Evolutionary conservation across 1,139 yeast species (phyloP).

Genomic region (Protomyces pachydermus): DNA sequence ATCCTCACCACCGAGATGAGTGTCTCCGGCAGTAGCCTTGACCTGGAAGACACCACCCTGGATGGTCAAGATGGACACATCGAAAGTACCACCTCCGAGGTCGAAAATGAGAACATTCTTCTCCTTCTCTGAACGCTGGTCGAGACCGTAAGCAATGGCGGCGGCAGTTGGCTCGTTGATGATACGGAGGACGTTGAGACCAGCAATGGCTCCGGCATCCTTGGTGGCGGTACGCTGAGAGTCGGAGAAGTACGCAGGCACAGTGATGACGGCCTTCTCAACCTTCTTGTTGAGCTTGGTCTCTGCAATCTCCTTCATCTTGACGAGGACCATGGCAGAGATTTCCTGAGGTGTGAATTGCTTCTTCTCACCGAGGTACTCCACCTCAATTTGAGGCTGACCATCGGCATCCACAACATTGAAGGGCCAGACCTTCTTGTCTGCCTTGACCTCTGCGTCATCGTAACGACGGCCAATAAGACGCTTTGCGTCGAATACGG

Average conservation of each 20-base stretch:
- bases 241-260: slow-evolving; percentile 96
- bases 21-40: slow-evolving; percentile 97
- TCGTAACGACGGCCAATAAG: slow-evolving; percentile 91
- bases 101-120: slow-evolving; percentile 89
- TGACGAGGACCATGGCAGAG: slow-evolving; percentile 91
- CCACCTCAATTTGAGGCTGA: slow-evolving; percentile 87
- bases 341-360: slow-evolving; percentile 96
- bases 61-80: slow-evolving; percentile 85
- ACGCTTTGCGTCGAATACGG: slow-evolving; percentile 96
- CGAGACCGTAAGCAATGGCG: slow-evolving; percentile 97
- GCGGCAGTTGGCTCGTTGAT: slow-evolving; percentile 98
- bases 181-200: slow-evolving; percentile 92
- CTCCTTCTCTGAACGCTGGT: slow-evolving; percentile 71
- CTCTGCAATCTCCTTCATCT: slow-evolving; percentile 96
- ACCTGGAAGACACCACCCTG: slow-evolving; percentile 96
- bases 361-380: slow-evolving; percentile 90
- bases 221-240: slow-evolving; percentile 98
- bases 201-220: slow-evolving; percentile 98
- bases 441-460: slow-evolving; percentile 89
- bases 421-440: slow-evolving; percentile 96
- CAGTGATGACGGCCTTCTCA: slow-evolving; percentile 92
- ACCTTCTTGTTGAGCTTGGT: slow-evolving; percentile 89
- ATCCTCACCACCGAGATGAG: slow-evolving; percentile 97
- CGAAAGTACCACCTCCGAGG: slow-evolving; percentile 98
- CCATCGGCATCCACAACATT: slow-evolving; percentile 81